Conservation (phyloP, 768 basidiomycete genomes). For the Russula sp. region DNA sequence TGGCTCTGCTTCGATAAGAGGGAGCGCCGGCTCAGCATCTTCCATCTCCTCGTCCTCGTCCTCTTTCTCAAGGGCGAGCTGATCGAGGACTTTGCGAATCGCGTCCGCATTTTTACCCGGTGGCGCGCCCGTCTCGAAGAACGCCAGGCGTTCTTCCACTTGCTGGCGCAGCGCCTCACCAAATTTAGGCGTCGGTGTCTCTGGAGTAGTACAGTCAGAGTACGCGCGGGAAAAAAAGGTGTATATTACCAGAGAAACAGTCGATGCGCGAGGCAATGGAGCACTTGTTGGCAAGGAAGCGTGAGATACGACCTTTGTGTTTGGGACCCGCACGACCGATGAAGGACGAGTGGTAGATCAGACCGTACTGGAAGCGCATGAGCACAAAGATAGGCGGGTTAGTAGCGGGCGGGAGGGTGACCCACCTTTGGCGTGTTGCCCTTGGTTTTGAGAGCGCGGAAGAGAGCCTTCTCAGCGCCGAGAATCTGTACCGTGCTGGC, state of each 20-base stretch:
- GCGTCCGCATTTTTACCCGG: conserved; percentile 89
- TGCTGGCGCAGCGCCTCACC: conserved; percentile 91
- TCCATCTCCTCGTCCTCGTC: conserved; percentile 42
- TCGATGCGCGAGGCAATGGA: conserved; percentile 97
- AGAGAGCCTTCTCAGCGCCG: conserved; percentile 96
- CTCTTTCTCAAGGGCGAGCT: conserved; percentile 60
- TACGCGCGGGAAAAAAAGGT: not conserved
- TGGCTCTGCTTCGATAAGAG: conserved; percentile 46
- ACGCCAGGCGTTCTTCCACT: conserved; percentile 90
- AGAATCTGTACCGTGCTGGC: conserved; percentile 97
- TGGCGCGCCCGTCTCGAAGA: conserved; percentile 88
- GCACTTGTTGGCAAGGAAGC: conserved; percentile 99
- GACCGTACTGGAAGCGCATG: conserved; percentile 64
- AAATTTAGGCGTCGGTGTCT: conserved; percentile 83
- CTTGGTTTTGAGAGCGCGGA: conserved; percentile 96
- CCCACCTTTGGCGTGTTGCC: conserved; percentile 93
- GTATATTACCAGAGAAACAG: conserved; percentile 67
- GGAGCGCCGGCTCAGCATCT: conserved; percentile 46
- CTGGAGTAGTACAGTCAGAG: conserved; percentile 29
- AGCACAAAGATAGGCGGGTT: not conserved
- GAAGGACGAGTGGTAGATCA: conserved; percentile 96
- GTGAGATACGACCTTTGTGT: conserved; percentile 94
- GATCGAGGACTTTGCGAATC: conserved; percentile 83
- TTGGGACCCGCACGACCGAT: conserved; percentile 92
- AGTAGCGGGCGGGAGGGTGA: not conserved